Evolutionary conservation across 352 stramenopile species (phyloP), one percentile per base, ranked within the genome.

Genomic region (Globisporangium okanoganense): DNA sequence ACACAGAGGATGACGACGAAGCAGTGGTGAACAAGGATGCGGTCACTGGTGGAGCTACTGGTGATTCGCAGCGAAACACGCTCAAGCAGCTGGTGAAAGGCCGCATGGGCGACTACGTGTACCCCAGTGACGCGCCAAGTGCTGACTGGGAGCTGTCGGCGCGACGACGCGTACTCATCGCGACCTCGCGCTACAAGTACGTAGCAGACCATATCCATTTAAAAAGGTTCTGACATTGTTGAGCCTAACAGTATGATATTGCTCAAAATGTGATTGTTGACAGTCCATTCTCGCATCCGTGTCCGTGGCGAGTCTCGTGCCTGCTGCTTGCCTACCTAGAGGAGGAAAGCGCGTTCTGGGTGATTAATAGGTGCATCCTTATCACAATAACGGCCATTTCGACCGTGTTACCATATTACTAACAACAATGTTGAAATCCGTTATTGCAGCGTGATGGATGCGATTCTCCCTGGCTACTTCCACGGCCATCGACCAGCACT

Each of bases 321-420:
- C 56, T 93, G 24, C 64, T 93, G 10, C 58, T 93, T 25, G 82
- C 82, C 0, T 93, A 93, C 27, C 65, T 91, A 5, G 84, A 93
- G 56, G 84, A 93, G 76, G 84, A 91, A 33, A 86, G 68, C 12
- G 74, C 78, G 4, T 93, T 93, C 51, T 93, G 84, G 84, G 82
- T 93, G 44, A 78, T 87, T 50, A 91, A 93, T 66, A 89, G 83
- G 83, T 92, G 20, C 38, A 25, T 53, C 12, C 14, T 53, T n/a
- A 14, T 10, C 10, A 14, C 13, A 10, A 53, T 16, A 3, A 8
- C 9, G 22, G 27, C 7, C 12, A 22, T 16, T 10, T 1, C 22
- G 25, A 35, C 14, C 22, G 22, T 35, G 24, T n/a, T 18, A 20
- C n/a, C n/a, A n/a, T n/a, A 22, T 18, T 13, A 12, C 14, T 24